These are phyloP conservation scores for Sclerotinia nivalis DNA, from an alignment of 2,329 filamentous ascomycete genomes.

Conservation along the genomic window DNA sequence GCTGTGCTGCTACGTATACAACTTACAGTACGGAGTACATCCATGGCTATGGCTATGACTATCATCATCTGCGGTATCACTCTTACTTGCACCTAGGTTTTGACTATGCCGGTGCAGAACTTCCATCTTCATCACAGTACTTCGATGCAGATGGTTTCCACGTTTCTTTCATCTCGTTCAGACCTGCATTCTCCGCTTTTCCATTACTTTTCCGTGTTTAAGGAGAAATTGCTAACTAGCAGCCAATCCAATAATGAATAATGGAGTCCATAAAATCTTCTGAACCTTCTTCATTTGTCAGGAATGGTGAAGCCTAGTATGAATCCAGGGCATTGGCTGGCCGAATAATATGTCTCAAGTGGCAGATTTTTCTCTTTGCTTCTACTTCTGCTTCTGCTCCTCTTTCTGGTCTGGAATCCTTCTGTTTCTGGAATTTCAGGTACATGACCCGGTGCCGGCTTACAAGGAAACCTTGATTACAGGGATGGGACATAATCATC, in stretches of 20 bases:
- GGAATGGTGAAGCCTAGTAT: background rate
- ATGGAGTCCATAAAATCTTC: background rate
- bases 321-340: too few species aligned
- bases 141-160: slow-evolving; percentile 3
- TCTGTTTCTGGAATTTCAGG: slow-evolving; percentile 4
- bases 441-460: background rate
- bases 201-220: background rate
- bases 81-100: background rate
- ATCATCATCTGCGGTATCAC: background rate
- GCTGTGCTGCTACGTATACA: background rate
- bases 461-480: slow-evolving; percentile 3
- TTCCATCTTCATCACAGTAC: slow-evolving; percentile 6
- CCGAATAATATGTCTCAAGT: background rate
- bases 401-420: background rate
- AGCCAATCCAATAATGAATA: background rate
- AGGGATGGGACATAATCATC: background rate
- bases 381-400: background rate
- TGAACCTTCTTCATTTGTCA: background rate
- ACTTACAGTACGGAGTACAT: background rate
- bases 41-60: background rate
- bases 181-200: slow-evolving; percentile 3
- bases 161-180: background rate
- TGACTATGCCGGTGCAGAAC: background rate
- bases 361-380: background rate
- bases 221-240: background rate